Base-by-base conservation (phyloP, 2,329 filamentous ascomycete genomes). In the Neospermospora avenae region DNA sequence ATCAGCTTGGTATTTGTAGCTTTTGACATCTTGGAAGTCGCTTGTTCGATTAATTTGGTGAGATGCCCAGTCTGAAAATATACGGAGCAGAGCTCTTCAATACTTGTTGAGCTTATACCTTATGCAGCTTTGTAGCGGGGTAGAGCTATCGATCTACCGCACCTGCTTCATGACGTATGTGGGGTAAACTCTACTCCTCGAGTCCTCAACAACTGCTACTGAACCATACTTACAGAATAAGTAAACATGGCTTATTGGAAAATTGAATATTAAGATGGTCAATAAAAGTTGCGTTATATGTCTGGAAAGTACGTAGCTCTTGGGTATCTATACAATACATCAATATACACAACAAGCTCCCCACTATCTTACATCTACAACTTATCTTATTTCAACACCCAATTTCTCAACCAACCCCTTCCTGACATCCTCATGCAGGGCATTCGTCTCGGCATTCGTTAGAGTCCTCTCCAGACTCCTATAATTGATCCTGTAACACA, bases 401-500 rank as follows among this genome's bases (percentile, higher is more conserved):
- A 96, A 78, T 67, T 84, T 84, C 62, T 82, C 77, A 2, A 90
- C 86, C 64, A 98, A 76, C 65, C 83, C 81, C 63, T 77, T 70
- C 44, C 81, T 78, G 46, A 98, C 87, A 66, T 79, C 74, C 53
- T 85, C 80, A 73, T 99, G 93, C 71, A 96, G 76, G 45, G 79
- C 75, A 72, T 96, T 96, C 11, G 86, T 84, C 79, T 96, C 90
- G 37, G 83, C 80, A 68, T 92, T 95, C 10, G 89, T 96, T 74
- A 99, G 77, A 1, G 93, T 99, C 71, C 89, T 84, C 79, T 97
- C 93, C 67, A 96, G 77, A 74, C 92, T 96, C 65, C 95, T 84
- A 77, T 99, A 99, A 72, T 93, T 93, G 75, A 98, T 88, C 64
- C 93, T 83, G 75, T 97, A 99, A 76, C 91, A 96, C 78, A 95